Conservation (phyloP, 2,329 filamentous ascomycete species). For the Pochonia chlamydosporia region DNA sequence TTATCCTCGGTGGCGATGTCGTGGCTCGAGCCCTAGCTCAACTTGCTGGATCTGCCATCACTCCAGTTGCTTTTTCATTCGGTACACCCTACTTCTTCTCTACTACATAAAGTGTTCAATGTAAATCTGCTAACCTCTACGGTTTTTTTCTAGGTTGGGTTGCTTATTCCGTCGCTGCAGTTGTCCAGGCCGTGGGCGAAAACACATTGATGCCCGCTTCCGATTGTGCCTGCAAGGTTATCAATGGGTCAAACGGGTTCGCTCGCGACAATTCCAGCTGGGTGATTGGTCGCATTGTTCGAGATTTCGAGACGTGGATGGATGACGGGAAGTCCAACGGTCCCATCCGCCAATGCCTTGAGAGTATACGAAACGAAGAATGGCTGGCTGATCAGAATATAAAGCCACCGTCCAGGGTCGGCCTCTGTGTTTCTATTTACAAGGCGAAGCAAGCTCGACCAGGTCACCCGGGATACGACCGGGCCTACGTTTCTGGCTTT, state of each 20-base stretch:
- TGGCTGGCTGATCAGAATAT: constrained; percentile 6
- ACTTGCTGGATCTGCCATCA: constrained; percentile 16
- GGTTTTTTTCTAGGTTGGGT: constrained; percentile 19
- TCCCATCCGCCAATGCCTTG: constrained; percentile 10
- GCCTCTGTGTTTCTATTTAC: constrained; percentile 21
- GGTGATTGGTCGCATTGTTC: constrained; percentile 35
- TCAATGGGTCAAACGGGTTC: constrained; percentile 30
- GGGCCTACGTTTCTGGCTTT: constrained; percentile 23
- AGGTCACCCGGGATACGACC: constrained; percentile 15
- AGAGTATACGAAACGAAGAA: constrained; percentile 7
- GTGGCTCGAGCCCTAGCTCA: constrained; percentile 26
- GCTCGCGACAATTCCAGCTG: constrained; percentile 32
- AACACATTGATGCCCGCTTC: constrained; percentile 21
- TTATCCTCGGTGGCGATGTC: constrained; percentile 29
- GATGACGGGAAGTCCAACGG: constrained; percentile 6
- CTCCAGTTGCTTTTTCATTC: constrained; percentile 27
- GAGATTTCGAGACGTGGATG: constrained; percentile 31
- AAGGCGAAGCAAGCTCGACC: constrained; percentile 8
- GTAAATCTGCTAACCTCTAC: too few relatives aligned
- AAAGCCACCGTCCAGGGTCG: constrained; percentile 14
- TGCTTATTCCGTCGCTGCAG: constrained; percentile 14
- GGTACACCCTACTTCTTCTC: constrained; percentile 6
- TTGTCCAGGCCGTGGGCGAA: constrained; percentile 20
- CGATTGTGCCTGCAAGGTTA: constrained; percentile 25
- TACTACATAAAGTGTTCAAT: background rate